Base-by-base conservation (phyloP, 1,284 basidiomycete species). In the Cutaneotrichosporon arboriforme region DNA sequence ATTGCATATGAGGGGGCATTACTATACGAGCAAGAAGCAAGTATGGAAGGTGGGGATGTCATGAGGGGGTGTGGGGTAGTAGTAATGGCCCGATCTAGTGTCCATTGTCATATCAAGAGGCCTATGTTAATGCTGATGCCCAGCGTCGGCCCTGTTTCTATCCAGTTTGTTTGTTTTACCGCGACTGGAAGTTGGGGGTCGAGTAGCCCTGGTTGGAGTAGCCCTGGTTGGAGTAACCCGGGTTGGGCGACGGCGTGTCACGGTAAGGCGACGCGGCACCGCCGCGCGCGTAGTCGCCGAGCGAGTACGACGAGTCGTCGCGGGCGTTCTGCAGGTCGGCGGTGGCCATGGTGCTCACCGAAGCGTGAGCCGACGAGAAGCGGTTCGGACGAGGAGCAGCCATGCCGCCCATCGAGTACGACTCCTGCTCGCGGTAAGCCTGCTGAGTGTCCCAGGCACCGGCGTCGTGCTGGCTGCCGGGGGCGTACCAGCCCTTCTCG, bases 341-440 rank as follows among this genome's bases (percentile, higher is more conserved):
- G 0, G 70, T 73, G 8, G 67, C 70, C 61, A 73, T 73, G n/a
- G 67, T 70, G 46, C 58, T 61, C 14, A 70, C 49, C 20, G 62
- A 65, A 4, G 60, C 55, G 15, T 55, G 59, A 4, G 54, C 39
- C 14, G 65, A 65, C 53, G 63, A 65, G 13, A 52, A 51, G 3
- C 64, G 57, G 14, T 55, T 22, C 17, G 49, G 59, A 17, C 41
- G 52, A 2, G 66, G 63, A 10, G 60, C 55, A 20, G 39, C 39
- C 26, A 49, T 33, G 20, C 37, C 47, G 4, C 53, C 61, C 54
- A 63, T 59, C 4, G 61, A 51, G 59, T 57, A 63, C 45, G 56
- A 15, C 40, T 55, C 50, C 49, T 55, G 53, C 47, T 66, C 64
- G 48, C 60, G 62, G 64, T 67, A 63, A n/a, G 63, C 68, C n/a